phyloP scores from a whole-genome alignment of 1,284 basidiomycete genomes.

The Leccinum huronense region DNA sequence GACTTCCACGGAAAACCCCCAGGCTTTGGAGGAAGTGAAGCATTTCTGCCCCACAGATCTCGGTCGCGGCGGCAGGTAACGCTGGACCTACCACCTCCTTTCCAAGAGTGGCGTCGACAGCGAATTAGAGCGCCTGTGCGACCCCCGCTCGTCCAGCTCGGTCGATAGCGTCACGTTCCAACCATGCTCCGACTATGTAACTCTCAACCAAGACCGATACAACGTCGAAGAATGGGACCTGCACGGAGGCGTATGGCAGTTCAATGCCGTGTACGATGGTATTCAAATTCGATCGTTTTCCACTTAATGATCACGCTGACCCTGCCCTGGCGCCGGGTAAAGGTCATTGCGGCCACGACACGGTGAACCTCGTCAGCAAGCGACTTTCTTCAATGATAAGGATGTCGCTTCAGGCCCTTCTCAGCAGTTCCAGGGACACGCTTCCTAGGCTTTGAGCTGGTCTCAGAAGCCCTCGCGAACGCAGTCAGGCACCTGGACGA shows the following conservation, averaged over 20 bases:
- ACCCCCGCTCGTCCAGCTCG: conserved; percentile 38
- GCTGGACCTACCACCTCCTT: conserved; percentile 57
- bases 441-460: conserved; percentile 35
- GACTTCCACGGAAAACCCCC: conserved; percentile 46
- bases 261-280: conserved; percentile 65
- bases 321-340: conserved; percentile 8
- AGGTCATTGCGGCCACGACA: conserved; percentile 64
- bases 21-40: conserved; percentile 51
- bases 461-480: conserved; percentile 45
- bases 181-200: conserved; percentile 52
- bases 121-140: conserved; percentile 44
- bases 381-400: conserved; percentile 48
- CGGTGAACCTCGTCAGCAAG: conserved; percentile 50
- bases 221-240: conserved; percentile 54
- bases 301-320: conserved; percentile 12
- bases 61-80: conserved; percentile 49
- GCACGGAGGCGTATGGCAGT: conserved; percentile 54
- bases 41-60: conserved; percentile 57
- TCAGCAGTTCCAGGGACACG: conserved; percentile 35
- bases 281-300: conserved; percentile 9
- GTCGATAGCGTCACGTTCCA: conserved; percentile 57
- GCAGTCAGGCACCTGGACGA: conserved; percentile 44
- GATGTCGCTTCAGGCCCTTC: conserved; percentile 40
- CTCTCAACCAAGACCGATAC: conserved; percentile 55
- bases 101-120: conserved; percentile 45